Conservation (phyloP, 2,329 filamentous ascomycete genomes). For the Fusarium tjaetaba region DNA sequence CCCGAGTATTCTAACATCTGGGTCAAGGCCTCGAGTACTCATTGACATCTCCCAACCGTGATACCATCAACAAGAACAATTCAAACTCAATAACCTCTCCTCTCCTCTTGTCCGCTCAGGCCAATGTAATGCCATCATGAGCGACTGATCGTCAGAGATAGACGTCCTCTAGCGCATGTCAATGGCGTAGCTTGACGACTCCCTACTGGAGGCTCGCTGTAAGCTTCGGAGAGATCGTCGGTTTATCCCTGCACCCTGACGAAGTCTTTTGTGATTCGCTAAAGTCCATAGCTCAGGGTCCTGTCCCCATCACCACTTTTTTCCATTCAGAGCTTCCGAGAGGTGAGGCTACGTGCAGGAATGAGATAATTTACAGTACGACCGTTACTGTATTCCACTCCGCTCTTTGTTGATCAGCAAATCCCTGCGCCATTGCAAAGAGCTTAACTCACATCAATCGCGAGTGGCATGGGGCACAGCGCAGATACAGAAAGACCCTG, state of each 20-base stretch:
- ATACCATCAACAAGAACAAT: conserved; percentile 20
- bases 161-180: conserved; percentile 37
- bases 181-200: conserved; percentile 40
- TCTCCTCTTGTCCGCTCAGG: background rate
- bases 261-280: conserved; percentile 21
- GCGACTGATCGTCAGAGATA: conserved; percentile 40
- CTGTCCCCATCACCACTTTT: conserved; percentile 24
- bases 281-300: conserved; percentile 37
- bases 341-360: conserved; percentile 23
- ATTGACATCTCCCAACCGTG: background rate
- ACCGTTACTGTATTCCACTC: conserved; percentile 9
- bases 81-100: background rate
- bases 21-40: background rate
- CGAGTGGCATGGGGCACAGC: conserved; percentile 1
- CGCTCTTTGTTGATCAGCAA: conserved; percentile 19
- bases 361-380: conserved; percentile 31
- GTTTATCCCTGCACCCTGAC: conserved; percentile 18
- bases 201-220: conserved; percentile 8
- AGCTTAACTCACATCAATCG: conserved; percentile 16
- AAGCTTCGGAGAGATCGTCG: conserved; percentile 33
- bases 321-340: background rate
- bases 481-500: conserved; percentile 39
- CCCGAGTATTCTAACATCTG: background rate
- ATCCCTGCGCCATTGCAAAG: background rate
- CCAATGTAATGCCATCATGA: conserved; percentile 32